A percentile compares a stretch with the other conserved stretches of the same genome.
These are phyloP conservation scores for Bryoerythrophyllum caledonicum DNA, from an alignment of 225 moss, liverwort and hornwort species.

Conservation along the genomic window DNA sequence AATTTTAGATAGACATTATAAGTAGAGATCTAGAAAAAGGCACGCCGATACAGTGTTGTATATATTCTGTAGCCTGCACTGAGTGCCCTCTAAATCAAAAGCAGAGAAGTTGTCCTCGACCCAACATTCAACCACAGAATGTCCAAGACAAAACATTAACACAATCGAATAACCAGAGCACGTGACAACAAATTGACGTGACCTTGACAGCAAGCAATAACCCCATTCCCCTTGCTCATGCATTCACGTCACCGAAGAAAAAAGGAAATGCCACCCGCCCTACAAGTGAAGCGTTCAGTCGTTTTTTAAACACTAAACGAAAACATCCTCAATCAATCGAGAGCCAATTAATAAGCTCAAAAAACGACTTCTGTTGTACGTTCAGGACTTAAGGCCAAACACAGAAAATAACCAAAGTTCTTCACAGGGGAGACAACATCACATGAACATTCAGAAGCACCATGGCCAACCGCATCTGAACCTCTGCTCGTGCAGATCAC, in stretches of 20 bases:
- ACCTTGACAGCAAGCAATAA: conserved; percentile 10
- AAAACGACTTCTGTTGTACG: neutral
- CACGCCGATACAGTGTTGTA: neutral
- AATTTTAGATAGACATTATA: neutral
- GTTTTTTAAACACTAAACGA: neutral
- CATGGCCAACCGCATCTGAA: conserved; percentile 4
- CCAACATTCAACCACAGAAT: neutral
- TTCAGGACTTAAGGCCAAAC: neutral
- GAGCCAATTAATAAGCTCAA: neutral
- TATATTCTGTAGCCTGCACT: neutral
- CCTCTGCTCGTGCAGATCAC: conserved; percentile 1
- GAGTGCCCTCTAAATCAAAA: neutral
- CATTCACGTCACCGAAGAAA: conserved; percentile 7
- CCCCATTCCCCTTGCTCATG: neutral
- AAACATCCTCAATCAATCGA: neutral
- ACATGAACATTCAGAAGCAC: neutral
- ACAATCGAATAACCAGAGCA: neutral
- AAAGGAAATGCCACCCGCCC: neutral
- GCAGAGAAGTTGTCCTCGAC: neutral
- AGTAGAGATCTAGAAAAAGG: neutral
- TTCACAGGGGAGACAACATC: conserved; percentile 1
- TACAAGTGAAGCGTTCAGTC: neutral
- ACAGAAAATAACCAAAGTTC: neutral
- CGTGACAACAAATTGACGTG: neutral
- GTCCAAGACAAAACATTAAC: neutral